phyloP scores from a whole-genome alignment of 495 filamentous ascomycete genomes.

The Entonaema liquescens region DNA sequence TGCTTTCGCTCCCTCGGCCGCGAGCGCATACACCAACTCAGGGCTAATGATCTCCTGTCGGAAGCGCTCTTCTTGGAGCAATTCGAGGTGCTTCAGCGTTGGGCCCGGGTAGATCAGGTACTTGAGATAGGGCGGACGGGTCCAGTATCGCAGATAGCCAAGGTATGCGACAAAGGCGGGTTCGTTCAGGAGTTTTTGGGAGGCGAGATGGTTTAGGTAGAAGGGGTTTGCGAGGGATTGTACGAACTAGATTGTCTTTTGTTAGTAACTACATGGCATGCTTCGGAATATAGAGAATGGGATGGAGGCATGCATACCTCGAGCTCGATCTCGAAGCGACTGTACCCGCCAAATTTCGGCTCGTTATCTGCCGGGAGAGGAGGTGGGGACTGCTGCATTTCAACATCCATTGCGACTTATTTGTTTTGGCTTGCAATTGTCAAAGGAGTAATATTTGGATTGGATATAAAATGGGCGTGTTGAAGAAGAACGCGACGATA shows the following conservation, averaged over 20 bases:
- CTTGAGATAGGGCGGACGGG: constrained; percentile 80
- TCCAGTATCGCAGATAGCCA: constrained; percentile 85
- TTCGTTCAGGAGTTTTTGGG: constrained; percentile 67
- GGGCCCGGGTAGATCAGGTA: constrained; percentile 84
- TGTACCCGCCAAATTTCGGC: constrained; percentile 68
- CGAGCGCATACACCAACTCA: constrained; percentile 70
- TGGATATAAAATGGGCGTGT: not conserved
- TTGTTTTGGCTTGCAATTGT: not conserved
- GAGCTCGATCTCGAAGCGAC: constrained; percentile 78
- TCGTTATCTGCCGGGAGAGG: constrained; percentile 44
- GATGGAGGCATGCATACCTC: constrained; percentile 58
- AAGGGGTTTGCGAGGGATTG: constrained; percentile 84
- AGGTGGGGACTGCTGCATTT: constrained; percentile 44
- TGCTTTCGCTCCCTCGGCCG: constrained; percentile 63
- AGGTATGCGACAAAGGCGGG: constrained; percentile 83
- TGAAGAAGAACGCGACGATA: not conserved
- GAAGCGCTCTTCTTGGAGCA: constrained; percentile 85
- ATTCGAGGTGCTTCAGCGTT: constrained; percentile 80
- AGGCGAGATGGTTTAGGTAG: constrained; percentile 85
- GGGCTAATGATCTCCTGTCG: constrained; percentile 82
- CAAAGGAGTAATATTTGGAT: not conserved
- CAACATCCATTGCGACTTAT: constrained; percentile 27
- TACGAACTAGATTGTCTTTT: constrained; percentile 68
- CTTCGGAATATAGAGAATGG: too few relatives aligned
- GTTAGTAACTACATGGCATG: not conserved